These are phyloP conservation scores for Venturia pyrina DNA, from an alignment of 2,329 filamentous ascomycete species.

Conservation along the genomic window DNA sequence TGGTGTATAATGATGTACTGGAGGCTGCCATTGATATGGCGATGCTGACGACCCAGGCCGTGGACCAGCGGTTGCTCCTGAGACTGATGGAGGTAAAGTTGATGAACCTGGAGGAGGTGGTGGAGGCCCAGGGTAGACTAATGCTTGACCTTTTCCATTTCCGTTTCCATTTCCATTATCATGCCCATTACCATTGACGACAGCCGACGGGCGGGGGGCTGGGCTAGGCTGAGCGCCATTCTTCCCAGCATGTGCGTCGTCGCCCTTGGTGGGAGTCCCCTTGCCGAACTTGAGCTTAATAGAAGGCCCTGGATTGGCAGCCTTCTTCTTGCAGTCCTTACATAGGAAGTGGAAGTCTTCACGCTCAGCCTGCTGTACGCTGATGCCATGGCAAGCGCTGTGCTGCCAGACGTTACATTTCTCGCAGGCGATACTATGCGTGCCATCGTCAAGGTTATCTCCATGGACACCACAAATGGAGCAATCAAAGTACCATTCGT, in stretches of 20 bases:
- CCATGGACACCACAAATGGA: constrained; percentile 78
- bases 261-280: background rate
- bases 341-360: constrained; percentile 86
- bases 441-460: constrained; percentile 80
- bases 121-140: constrained; percentile 1
- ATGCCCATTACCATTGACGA: background rate
- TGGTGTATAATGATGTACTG: background rate
- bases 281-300: constrained; percentile 11
- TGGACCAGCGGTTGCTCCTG: background rate
- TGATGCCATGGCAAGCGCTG: constrained; percentile 79
- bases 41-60: background rate
- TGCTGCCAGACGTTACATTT: constrained; percentile 95
- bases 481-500: constrained; percentile 92
- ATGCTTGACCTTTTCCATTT: background rate
- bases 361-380: constrained; percentile 66
- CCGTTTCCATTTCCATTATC: background rate
- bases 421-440: constrained; percentile 89
- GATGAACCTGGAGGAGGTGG: background rate
- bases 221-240: background rate
- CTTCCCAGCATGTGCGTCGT: background rate
- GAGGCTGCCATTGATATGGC: constrained; percentile 2
- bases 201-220: background rate
- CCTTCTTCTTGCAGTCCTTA: constrained; percentile 60
- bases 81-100: background rate
- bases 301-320: constrained; percentile 30